These are phyloP conservation scores for Ceratocystiopsis minuta DNA, from an alignment of 2,329 filamentous ascomycete genomes.

Conservation along the genomic window DNA sequence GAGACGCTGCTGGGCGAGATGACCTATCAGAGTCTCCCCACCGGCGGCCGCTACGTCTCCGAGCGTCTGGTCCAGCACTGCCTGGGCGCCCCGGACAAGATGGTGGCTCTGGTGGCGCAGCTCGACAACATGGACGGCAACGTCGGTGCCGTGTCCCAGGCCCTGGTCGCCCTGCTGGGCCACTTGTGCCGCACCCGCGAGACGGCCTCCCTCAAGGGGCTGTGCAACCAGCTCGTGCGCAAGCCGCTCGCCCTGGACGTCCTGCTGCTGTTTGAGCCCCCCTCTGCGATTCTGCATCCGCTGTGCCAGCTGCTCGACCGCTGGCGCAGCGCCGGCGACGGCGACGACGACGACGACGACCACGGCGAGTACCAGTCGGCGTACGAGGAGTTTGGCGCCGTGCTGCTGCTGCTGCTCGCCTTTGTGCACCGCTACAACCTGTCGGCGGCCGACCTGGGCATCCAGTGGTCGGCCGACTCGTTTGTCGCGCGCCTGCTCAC, in stretches of 20 bases:
- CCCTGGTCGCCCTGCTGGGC: constrained; percentile 52
- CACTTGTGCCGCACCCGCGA: constrained; percentile 55
- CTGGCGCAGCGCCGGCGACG: constrained; percentile 44
- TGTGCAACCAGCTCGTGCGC: constrained; percentile 56
- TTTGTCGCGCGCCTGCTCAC: constrained; percentile 51
- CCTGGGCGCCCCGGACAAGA: constrained; percentile 52
- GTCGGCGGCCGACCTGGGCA: constrained; percentile 43
- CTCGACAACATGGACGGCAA: constrained; percentile 86
- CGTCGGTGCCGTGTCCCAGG: constrained; percentile 66
- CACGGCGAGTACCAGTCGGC: constrained; percentile 71
- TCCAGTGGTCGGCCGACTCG: constrained; percentile 33
- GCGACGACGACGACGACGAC: constrained; percentile 32
- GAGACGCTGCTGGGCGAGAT: constrained; percentile 69
- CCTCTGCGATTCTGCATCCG: constrained; percentile 51
- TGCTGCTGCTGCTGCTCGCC: constrained; percentile 54
- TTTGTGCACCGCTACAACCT: constrained; percentile 62
- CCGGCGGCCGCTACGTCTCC: constrained; percentile 57
- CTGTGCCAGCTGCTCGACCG: constrained; percentile 59
- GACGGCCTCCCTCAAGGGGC: constrained; percentile 59
- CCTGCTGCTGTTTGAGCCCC: constrained; percentile 56
- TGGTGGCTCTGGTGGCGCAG: constrained; percentile 49
- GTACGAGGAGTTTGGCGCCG: constrained; percentile 70
- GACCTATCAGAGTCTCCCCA: constrained; percentile 60
- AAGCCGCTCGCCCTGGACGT: constrained; percentile 58
- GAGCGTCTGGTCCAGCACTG: constrained; percentile 66